phyloP scores from a whole-genome alignment of 2,329 filamentous ascomycete genomes.

The Fusarium pseudonygamai region DNA sequence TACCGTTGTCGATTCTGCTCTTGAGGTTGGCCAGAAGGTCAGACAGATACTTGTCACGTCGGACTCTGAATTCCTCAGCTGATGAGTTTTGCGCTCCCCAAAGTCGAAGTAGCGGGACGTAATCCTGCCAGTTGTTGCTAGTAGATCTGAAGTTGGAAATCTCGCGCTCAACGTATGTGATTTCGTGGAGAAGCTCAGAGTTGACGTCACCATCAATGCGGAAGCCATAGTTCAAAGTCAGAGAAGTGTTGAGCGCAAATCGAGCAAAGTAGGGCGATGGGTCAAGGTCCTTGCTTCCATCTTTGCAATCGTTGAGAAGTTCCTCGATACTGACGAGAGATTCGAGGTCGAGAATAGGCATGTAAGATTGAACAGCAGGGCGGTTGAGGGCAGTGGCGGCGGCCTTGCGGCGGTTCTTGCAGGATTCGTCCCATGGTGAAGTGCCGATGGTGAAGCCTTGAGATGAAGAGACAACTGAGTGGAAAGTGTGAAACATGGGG shows the following conservation, averaged over 20 bases:
- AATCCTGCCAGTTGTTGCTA: conserved; percentile 87
- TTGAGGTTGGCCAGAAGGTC: conserved; percentile 71
- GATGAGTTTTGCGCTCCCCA: conserved; percentile 69
- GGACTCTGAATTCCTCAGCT: conserved; percentile 71
- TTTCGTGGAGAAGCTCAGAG: conserved; percentile 74
- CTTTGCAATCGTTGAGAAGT: conserved; percentile 70
- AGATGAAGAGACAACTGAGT: conserved; percentile 78
- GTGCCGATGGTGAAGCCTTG: conserved; percentile 86
- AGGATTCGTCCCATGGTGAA: conserved; percentile 84
- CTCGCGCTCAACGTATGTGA: conserved; percentile 77
- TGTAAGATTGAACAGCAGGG: conserved; percentile 79
- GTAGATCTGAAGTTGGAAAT: conserved; percentile 81
- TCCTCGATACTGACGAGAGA: conserved; percentile 77
- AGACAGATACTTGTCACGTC: conserved; percentile 73
- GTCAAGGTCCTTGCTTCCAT: conserved; percentile 72
- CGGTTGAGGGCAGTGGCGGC: conserved; percentile 82
- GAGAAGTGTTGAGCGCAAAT: conserved; percentile 78
- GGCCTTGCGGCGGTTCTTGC: conserved; percentile 79
- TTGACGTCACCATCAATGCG: conserved; percentile 77
- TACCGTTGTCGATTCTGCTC: conserved; percentile 50
- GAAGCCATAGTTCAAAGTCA: conserved; percentile 83
- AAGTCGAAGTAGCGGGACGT: conserved; percentile 78
- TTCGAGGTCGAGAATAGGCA: conserved; percentile 85
- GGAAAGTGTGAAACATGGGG: conserved; percentile 83
- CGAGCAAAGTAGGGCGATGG: conserved; percentile 78